These are phyloP conservation scores for Eurotiales sp. DNA, from an alignment of 2,329 filamentous ascomycete species.

Conservation along the genomic window DNA sequence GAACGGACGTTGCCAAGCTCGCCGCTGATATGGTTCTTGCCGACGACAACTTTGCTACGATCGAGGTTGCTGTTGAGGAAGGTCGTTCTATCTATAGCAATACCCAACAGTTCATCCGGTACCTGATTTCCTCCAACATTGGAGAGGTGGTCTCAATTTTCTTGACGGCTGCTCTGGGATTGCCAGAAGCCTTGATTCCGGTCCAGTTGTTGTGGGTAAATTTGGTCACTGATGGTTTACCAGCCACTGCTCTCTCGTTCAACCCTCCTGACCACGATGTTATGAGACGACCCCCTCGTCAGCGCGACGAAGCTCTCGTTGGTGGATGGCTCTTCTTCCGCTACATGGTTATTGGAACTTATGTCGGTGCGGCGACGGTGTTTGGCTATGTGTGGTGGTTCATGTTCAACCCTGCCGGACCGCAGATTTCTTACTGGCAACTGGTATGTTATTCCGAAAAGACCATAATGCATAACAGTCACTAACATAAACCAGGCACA, in stretches of 20 bases:
- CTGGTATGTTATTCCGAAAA: constrained; percentile 49
- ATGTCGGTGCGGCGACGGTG: constrained; percentile 91
- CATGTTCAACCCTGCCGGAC: constrained; percentile 88
- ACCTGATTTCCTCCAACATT: constrained; percentile 98
- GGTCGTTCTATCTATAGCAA: constrained; percentile 99
- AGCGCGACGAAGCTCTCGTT: constrained; percentile 88
- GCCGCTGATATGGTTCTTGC: constrained; percentile 98
- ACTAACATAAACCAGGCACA: constrained; percentile 51
- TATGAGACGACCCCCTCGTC: constrained; percentile 87
- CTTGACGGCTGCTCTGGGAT: constrained; percentile 89
- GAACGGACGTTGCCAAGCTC: constrained; percentile 93
- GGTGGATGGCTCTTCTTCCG: constrained; percentile 96
- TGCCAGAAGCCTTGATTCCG: constrained; percentile 95
- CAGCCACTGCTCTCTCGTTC: constrained; percentile 93
- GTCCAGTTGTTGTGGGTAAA: constrained; percentile 99
- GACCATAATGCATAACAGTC: constrained; percentile 5
- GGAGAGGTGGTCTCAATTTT: constrained; percentile 99
- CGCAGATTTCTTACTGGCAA: constrained; percentile 87
- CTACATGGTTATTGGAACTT: constrained; percentile 92
- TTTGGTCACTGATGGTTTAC: constrained; percentile 93
- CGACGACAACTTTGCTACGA: constrained; percentile 98
- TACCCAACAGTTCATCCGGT: constrained; percentile 98
- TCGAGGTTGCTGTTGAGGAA: constrained; percentile 92
- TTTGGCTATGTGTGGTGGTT: constrained; percentile 99
- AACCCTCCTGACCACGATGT: constrained; percentile 98